These are phyloP conservation scores for Veloporphyrellus conicus DNA, from an alignment of 1,284 basidiomycete species.

Conservation along the genomic window DNA sequence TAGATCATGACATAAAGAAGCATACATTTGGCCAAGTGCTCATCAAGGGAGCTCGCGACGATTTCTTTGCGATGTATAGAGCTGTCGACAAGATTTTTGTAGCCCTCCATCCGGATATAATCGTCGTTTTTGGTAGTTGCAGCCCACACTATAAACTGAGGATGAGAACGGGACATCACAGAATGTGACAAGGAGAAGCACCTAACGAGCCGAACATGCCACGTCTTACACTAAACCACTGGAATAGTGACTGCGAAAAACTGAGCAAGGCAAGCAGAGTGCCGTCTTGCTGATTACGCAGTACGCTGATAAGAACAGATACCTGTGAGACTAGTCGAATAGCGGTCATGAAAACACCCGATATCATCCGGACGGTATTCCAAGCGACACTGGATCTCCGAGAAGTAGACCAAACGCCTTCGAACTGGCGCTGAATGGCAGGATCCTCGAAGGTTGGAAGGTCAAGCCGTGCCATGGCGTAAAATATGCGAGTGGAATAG, in stretches of 20 bases:
- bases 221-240: conserved; percentile 34
- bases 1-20: background rate
- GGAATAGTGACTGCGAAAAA: conserved; percentile 47
- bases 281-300: conserved; percentile 63
- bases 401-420: conserved; percentile 45
- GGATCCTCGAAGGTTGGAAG: conserved; percentile 71
- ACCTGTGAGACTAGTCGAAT: conserved; percentile 60
- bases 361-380: conserved; percentile 48
- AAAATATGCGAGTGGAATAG: conserved; percentile 62
- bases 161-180: background rate
- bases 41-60: conserved; percentile 60
- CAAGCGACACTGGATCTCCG: conserved; percentile 54
- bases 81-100: conserved; percentile 54
- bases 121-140: conserved; percentile 65
- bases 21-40: conserved; percentile 48
- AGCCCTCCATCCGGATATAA: conserved; percentile 60
- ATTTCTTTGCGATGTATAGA: conserved; percentile 65
- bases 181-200: conserved; percentile 13
- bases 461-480: conserved; percentile 64
- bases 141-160: conserved; percentile 55
- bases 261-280: conserved; percentile 54
- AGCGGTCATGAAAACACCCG: conserved; percentile 43
- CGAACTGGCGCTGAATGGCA: conserved; percentile 59
- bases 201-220: conserved; percentile 31
- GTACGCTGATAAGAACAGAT: conserved; percentile 57